A percentile compares a stretch with the other conserved stretches of the same genome.
Evolutionary conservation across 495 filamentous ascomycete genomes (phyloP).

Genomic region (Podospora pseudoanserina): DNA sequence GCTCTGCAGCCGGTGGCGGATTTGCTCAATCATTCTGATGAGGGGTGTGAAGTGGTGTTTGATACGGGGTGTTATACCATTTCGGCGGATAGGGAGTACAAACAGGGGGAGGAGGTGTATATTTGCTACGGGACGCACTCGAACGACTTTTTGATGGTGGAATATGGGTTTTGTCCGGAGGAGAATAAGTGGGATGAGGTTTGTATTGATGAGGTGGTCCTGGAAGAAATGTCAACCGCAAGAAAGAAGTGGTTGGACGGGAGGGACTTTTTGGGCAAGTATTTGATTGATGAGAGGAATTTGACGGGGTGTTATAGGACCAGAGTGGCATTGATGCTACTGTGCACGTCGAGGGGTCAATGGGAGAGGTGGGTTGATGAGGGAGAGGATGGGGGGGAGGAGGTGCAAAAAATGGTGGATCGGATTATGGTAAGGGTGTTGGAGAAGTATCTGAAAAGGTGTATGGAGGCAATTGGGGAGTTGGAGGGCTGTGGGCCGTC

Average conservation of each 20-base stretch:
- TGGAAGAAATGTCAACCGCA: conserved; percentile 46
- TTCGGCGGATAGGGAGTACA: conserved; percentile 51
- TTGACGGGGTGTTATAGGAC: conserved; percentile 65
- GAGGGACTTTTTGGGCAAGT: conserved; percentile 64
- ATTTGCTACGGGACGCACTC: conserved; percentile 77
- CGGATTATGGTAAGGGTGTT: conserved; percentile 26
- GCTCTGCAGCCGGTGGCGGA: conserved; percentile 81
- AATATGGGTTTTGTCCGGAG: conserved; percentile 77
- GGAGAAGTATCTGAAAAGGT: conserved; percentile 19
- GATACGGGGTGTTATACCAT: conserved; percentile 60
- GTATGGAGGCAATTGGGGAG: conserved; percentile 16
- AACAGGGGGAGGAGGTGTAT: conserved; percentile 66
- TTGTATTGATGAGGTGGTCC: conserved; percentile 64
- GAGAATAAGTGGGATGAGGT: conserved; percentile 65
- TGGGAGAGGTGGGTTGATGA: conserved; percentile 41
- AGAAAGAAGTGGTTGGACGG: conserved; percentile 52
- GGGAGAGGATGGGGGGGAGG: conserved; percentile 37
- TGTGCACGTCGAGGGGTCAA: conserved; percentile 32
- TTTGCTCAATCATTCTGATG: conserved; percentile 72
- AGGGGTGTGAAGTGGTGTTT: conserved; percentile 61
- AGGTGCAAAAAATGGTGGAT: conserved; percentile 31
- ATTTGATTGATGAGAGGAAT: conserved; percentile 53
- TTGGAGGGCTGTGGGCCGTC: conserved; percentile 17
- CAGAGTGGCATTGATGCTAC: conserved; percentile 59
- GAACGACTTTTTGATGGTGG: conserved; percentile 77